Base-by-base conservation (phyloP, 1,139 yeast genomes). In the Sugiyamaella sp. region DNA sequence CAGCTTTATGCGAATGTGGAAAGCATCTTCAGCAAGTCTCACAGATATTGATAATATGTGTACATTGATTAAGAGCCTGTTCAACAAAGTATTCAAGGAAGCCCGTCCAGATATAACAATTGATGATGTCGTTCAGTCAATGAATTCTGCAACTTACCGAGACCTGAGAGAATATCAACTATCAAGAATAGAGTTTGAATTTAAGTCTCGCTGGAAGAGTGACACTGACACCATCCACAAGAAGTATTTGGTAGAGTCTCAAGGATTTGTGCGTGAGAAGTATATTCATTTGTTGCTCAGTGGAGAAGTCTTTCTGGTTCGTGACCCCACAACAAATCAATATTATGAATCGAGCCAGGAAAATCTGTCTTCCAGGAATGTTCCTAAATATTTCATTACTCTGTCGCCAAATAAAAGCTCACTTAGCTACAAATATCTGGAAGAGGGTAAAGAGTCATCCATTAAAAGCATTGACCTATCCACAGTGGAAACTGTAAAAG, bases 241-340 rank as follows among this genome's bases (percentile, higher is more conserved):
- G 12, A 71, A 77, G 48, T 74, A 87, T 57, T 69, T 78, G 3
- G 71, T 72, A 16, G 93, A 89, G 65, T 89, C 86, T 0, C 74
- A 78, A 60, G 86, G 85, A 51, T 87, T 86, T 66, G 91, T 89
- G n/a, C 78, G 81, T 56, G 93, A 86, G 66, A 95, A 88, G 69
- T 76, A 95, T 61, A 82, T 86, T 44, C 72, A 86, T 53, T 84
- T 84, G 63, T 71, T 89, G 51, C 80, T 89, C 41, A 82, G 81
- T 62, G 96, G 97, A 2, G 80, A 89, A 1, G 89, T 39, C 16
- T 39, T 49, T 19, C 17, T 40, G 38, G 49, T 22, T 20, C 35
- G 21, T 22, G 25, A 45, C 32, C 49, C 43, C 1, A 42, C 49
- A 27, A 20, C 33, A 16, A 1, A 20, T n/a, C 35, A 19, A 17